A percentile compares a stretch with the other conserved stretches of the same genome.
Conservation (phyloP, 192 early-diverging fungal genomes). For the Coemansia sp. region DNA sequence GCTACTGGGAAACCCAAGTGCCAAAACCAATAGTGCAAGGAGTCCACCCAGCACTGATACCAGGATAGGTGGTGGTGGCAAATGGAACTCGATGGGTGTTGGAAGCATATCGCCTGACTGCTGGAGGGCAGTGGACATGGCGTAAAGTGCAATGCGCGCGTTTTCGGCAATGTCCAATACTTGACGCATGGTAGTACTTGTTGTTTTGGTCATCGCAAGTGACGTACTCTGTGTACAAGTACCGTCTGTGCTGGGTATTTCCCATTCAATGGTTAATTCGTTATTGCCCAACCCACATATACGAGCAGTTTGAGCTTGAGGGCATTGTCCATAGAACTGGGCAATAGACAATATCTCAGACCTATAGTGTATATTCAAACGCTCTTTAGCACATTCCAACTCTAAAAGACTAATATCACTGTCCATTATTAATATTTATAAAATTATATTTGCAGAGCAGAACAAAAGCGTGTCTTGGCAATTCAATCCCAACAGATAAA, state of each 20-base stretch:
- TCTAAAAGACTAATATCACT: not conserved
- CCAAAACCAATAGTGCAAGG: no score
- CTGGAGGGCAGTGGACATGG: not conserved
- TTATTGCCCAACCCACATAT: not conserved
- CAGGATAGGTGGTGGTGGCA: not conserved
- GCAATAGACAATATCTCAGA: not conserved
- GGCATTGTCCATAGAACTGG: slow-evolving; percentile 3
- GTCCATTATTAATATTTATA: not conserved
- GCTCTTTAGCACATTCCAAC: not conserved
- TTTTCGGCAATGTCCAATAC: not conserved
- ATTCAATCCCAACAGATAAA: no score
- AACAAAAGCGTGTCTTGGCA: not conserved
- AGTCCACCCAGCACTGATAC: not conserved
- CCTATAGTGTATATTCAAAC: not conserved
- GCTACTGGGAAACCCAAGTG: no score
- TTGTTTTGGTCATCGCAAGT: not conserved
- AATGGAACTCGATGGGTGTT: slow-evolving; percentile 1
- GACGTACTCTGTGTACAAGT: not conserved
- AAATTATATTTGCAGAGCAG: not conserved
- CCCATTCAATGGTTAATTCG: not conserved
- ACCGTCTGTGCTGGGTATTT: not conserved
- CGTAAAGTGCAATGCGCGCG: not conserved
- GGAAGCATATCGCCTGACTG: not conserved
- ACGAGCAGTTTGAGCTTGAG: not conserved
- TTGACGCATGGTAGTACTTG: not conserved